Evolutionary conservation across 352 stramenopile species (phyloP), one percentile per base, ranked within the genome.

Genomic region (Pythium folliculosum): DNA sequence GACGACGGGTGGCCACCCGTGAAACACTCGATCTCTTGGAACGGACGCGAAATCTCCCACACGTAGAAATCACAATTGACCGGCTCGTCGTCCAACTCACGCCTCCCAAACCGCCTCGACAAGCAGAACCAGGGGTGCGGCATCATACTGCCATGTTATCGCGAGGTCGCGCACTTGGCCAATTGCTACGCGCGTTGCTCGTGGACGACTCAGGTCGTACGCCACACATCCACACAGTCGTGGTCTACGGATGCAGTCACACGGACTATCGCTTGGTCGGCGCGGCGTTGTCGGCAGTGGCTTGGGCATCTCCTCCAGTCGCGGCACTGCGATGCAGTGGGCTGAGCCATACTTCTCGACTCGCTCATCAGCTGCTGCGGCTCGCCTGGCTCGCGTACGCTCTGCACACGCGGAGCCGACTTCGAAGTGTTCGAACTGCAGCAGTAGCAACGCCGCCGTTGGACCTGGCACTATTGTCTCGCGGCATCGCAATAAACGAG

Each of bases 251-350:
- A 7, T 56, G 50, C 50, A 48, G 53, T 35, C n/a, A 49, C 35
- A 60, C n/a, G 16, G 53, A 45, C n/a, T 60, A 37, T 27, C 35
- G 35, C 13, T 22, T 60, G 19, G 53, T 60, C 10, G 53, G 37
- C 14, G 50, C 50, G 16, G 50, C 25, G 25, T 25, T 55, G 10
- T 55, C 49, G 23, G 49, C 49, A 9, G 49, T 55, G 37, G 37
- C 9, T 12, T 43, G 37, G 40, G 40, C 40, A 13, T 47, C 40
- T 47, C 40, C 40, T 12, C 40, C 40, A 16, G n/a, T 47, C 40
- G 17, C 10, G 17, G 40, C 10, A 16, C 40, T 47, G 12, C 40
- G 40, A 8, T 47, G 17, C 40, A 47, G 37, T 43, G 37, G 37
- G 37, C 14, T 43, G 37, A 43, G 37, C 37, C 12, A 47, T n/a